Conservation (phyloP, 129 eudicot genomes). For the Escallonia rubra region DNA sequence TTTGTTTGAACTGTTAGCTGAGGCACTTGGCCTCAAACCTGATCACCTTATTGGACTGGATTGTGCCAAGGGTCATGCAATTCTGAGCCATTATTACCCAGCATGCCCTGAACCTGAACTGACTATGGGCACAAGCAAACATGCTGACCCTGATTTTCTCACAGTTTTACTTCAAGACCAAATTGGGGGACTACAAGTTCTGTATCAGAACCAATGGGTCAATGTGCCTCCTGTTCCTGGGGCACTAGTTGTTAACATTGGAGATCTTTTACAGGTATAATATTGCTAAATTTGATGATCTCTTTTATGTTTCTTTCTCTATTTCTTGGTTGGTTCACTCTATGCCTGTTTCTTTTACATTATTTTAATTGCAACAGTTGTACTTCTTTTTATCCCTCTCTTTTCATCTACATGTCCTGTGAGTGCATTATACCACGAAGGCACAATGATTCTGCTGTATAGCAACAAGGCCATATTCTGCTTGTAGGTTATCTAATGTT, state of each 20-base stretch:
- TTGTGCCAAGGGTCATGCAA: slow-evolving; percentile 37
- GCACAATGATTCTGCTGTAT: background rate
- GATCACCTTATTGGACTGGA: slow-evolving; percentile 36
- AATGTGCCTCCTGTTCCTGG: slow-evolving; percentile 47
- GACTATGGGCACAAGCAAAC: slow-evolving; percentile 52
- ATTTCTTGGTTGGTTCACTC: background rate
- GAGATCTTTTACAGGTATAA: slow-evolving; percentile 56
- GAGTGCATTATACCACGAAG: background rate
- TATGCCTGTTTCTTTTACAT: background rate
- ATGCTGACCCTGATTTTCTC: slow-evolving; percentile 49
- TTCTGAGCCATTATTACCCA: slow-evolving; percentile 53
- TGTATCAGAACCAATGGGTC: slow-evolving; percentile 55
- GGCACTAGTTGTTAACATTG: slow-evolving; percentile 58
- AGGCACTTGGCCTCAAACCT: slow-evolving; percentile 47
- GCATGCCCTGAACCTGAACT: slow-evolving; percentile 69
- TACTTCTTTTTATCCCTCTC: background rate
- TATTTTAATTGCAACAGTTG: background rate
- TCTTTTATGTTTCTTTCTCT: background rate
- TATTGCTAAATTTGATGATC: background rate
- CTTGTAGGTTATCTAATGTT: background rate
- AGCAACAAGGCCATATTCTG: background rate
- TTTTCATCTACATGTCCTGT: background rate
- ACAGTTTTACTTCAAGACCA: slow-evolving; percentile 60
- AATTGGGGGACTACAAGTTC: slow-evolving; percentile 67
- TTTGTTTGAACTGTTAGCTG: slow-evolving; percentile 39